Evolutionary conservation across 305 asterid species (phyloP).

Genomic region (Solanum hybrid): DNA sequence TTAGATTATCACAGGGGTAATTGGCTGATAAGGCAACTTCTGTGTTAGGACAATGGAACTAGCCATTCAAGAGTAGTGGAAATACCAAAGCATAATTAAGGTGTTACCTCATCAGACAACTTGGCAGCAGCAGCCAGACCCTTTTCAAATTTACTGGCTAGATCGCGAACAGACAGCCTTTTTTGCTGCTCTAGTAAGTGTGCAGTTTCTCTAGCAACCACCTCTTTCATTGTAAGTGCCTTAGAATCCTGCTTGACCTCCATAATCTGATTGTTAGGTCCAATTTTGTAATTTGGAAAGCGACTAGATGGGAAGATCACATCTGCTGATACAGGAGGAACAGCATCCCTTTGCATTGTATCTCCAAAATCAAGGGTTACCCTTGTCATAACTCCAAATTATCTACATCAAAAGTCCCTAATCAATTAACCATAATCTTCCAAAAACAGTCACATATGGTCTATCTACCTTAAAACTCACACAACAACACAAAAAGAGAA

Average conservation of each 20-base stretch:
- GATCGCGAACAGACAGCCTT: conserved; percentile 92
- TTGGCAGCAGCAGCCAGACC: conserved; percentile 95
- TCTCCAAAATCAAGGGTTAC: conserved; percentile 57
- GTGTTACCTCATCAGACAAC: conserved; percentile 74
- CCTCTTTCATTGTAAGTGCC: conserved; percentile 55
- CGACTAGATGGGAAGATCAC: conserved; percentile 70
- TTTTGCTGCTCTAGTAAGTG: conserved; percentile 76
- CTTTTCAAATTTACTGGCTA: conserved; percentile 90
- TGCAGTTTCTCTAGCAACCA: conserved; percentile 81
- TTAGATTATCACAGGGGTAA: not conserved
- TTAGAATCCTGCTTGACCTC: conserved; percentile 65
- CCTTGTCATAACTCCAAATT: conserved; percentile 47
- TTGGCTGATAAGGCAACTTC: not conserved
- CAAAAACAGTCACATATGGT: not conserved
- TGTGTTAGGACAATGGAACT: not conserved
- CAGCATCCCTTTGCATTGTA: conserved; percentile 63
- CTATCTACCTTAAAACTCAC: not conserved
- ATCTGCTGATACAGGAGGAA: conserved; percentile 81
- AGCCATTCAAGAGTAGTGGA: not conserved
- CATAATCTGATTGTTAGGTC: conserved; percentile 66
- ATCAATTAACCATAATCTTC: not conserved
- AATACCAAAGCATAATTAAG: not conserved
- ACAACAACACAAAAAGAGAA: not conserved
- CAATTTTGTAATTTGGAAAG: conserved; percentile 76
- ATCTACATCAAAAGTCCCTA: not conserved